These are phyloP conservation scores for Salix viminalis DNA, from an alignment of 345 rosid genomes.

Conservation along the genomic window DNA sequence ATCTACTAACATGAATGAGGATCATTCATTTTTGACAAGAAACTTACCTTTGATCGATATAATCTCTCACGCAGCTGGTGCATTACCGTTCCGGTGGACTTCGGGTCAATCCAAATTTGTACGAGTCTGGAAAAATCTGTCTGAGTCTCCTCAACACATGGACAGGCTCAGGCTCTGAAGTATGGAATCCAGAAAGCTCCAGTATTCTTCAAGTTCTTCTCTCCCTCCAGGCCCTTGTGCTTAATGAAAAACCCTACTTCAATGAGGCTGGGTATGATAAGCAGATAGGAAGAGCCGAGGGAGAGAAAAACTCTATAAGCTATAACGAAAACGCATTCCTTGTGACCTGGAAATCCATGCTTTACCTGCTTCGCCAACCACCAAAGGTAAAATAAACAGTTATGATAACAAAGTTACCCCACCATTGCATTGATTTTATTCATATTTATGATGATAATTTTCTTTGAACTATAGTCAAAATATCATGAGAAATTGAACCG, in stretches of 20 bases:
- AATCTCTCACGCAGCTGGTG: constrained; percentile 49
- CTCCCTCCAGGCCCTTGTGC: constrained; percentile 94
- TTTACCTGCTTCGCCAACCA: constrained; percentile 56
- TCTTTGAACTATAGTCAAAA: background rate
- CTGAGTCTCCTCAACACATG: constrained; percentile 91
- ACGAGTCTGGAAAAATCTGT: constrained; percentile 87
- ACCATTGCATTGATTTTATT: background rate
- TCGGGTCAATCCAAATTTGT: constrained; percentile 84
- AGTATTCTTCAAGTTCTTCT: constrained; percentile 87
- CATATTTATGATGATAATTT: background rate
- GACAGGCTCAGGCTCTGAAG: constrained; percentile 82
- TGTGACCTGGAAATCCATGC: constrained; percentile 82
- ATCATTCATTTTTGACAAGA: background rate
- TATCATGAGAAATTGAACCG: background rate
- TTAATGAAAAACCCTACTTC: constrained; percentile 94
- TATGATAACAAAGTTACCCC: background rate
- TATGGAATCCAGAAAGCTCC: constrained; percentile 79
- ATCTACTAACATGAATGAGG: background rate
- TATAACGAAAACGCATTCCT: constrained; percentile 87
- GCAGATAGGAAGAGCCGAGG: constrained; percentile 77
- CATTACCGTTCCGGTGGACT: constrained; percentile 86
- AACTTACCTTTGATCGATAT: background rate
- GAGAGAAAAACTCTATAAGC: constrained; percentile 84
- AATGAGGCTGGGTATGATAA: constrained; percentile 92
- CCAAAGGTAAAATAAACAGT: constrained; percentile 54